Evolutionary conservation across 164 flowering plant species (phyloP).

Genomic region (Stephania cephalantha): DNA sequence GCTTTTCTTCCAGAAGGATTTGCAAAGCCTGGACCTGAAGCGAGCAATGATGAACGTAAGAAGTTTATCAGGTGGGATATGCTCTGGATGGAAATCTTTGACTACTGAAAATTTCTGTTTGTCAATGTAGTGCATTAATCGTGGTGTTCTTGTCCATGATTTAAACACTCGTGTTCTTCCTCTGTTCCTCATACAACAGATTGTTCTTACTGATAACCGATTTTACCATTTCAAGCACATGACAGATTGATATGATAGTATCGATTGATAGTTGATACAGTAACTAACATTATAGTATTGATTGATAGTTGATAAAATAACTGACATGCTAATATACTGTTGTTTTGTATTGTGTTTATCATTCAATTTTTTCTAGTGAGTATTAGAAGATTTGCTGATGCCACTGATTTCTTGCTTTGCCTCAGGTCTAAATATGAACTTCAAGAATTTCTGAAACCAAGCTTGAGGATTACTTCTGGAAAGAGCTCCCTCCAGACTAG

Average conservation of each 20-base stretch:
- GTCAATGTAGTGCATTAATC: background rate
- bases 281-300: background rate
- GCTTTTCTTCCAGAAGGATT: constrained; percentile 77
- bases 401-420: constrained; percentile 6
- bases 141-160: too few relatives aligned
- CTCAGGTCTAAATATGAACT: constrained; percentile 86
- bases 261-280: background rate
- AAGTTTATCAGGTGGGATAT: constrained; percentile 68
- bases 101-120: background rate
- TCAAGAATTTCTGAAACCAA: constrained; percentile 92
- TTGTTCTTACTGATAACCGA: too few relatives aligned
- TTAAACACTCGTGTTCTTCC: too few relatives aligned
- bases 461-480: constrained; percentile 71
- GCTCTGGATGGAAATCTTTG: background rate
- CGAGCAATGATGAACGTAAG: constrained; percentile 59
- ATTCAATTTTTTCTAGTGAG: background rate
- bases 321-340: background rate
- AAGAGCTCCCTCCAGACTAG: constrained; percentile 45
- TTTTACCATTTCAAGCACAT: too few relatives aligned
- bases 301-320: background rate
- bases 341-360: background rate
- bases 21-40: constrained; percentile 65
- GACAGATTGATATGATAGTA: background rate
- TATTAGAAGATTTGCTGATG: constrained; percentile 2
- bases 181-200: too few relatives aligned